These are phyloP conservation scores for Suhomyces sp. DNA, from an alignment of 805 yeast species.

Conservation along the genomic window DNA sequence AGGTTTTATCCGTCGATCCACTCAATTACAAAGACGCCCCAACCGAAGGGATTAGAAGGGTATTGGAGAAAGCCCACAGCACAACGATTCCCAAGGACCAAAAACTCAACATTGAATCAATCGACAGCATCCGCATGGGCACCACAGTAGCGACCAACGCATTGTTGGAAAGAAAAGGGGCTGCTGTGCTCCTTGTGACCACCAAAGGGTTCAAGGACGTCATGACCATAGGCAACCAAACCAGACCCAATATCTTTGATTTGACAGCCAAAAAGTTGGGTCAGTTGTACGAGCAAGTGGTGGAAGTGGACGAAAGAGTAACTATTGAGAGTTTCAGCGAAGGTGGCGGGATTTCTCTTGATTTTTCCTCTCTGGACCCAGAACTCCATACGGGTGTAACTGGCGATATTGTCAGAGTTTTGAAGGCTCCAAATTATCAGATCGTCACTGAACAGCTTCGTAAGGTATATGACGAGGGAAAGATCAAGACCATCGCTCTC, in stretches of 20 bases:
- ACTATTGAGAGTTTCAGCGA: slow-evolving; percentile 74
- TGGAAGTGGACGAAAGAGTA: slow-evolving; percentile 87
- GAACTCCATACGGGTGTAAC: slow-evolving; percentile 36
- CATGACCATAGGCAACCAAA: slow-evolving; percentile 81
- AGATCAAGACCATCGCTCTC: slow-evolving; percentile 31
- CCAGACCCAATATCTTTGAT: slow-evolving; percentile 88
- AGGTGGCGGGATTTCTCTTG: slow-evolving; percentile 50
- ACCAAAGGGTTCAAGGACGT: slow-evolving; percentile 88
- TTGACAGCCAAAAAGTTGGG: slow-evolving; percentile 69
- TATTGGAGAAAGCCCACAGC: slow-evolving; percentile 60
- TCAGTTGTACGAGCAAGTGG: slow-evolving; percentile 68
- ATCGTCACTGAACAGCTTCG: slow-evolving; percentile 22
- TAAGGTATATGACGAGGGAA: slow-evolving; percentile 21
- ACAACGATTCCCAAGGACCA: slow-evolving; percentile 54
- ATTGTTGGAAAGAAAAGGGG: slow-evolving; percentile 87
- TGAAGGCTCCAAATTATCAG: slow-evolving; percentile 30
- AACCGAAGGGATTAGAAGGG: slow-evolving; percentile 82
- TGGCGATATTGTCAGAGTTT: slow-evolving; percentile 31
- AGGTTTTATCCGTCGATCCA: slow-evolving; percentile 86
- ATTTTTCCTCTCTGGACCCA: slow-evolving; percentile 15
- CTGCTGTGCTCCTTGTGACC: slow-evolving; percentile 77
- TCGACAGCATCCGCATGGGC: slow-evolving; percentile 79
- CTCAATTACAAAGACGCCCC: slow-evolving; percentile 87
- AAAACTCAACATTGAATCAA: slow-evolving; percentile 55
- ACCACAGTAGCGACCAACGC: slow-evolving; percentile 97